Percentiles rank a stretch among this genome's conserved stretches.
These are phyloP conservation scores for Pilatotrama ljubarskyi DNA, from an alignment of 768 basidiomycete species.

Conservation along the genomic window DNA sequence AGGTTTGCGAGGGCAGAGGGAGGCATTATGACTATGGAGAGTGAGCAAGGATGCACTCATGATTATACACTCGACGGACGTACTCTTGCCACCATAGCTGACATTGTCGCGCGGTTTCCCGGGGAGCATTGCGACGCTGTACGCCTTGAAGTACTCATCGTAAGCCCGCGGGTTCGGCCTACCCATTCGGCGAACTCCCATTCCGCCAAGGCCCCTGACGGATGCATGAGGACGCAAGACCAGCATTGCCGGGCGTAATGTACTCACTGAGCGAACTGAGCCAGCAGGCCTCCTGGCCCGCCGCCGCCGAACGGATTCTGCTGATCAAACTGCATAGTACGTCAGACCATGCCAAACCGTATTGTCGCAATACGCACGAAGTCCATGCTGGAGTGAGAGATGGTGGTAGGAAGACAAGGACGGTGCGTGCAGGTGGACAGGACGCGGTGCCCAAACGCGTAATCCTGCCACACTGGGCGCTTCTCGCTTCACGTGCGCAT, in stretches of 20 bases:
- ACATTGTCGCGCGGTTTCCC: slow-evolving; percentile 86
- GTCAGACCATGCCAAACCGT: not conserved
- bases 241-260: not conserved
- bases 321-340: slow-evolving; percentile 38
- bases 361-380: slow-evolving; percentile 33
- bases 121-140: slow-evolving; percentile 92
- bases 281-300: slow-evolving; percentile 62
- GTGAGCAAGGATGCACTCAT: slow-evolving; percentile 14
- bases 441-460: slow-evolving; percentile 18
- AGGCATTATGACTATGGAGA: slow-evolving; percentile 86
- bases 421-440: slow-evolving; percentile 19
- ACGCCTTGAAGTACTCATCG: slow-evolving; percentile 92
- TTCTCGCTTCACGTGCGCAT: slow-evolving; percentile 8
- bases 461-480: slow-evolving; percentile 18
- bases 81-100: slow-evolving; percentile 97
- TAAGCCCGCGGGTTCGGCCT: slow-evolving; percentile 72
- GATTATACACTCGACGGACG: slow-evolving; percentile 39
- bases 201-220: slow-evolving; percentile 55
- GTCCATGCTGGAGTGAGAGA: slow-evolving; percentile 34
- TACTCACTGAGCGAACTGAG: slow-evolving; percentile 63
- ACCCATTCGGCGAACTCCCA: slow-evolving; percentile 46
- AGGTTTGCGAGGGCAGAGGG: slow-evolving; percentile 90
- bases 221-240: slow-evolving; percentile 10
- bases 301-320: slow-evolving; percentile 37
- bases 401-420: slow-evolving; percentile 19